Percentiles rank a stretch among this genome's conserved stretches.
phyloP scores from a whole-genome alignment of 1,284 basidiomycete species.

The Trichosporon inkin region DNA sequence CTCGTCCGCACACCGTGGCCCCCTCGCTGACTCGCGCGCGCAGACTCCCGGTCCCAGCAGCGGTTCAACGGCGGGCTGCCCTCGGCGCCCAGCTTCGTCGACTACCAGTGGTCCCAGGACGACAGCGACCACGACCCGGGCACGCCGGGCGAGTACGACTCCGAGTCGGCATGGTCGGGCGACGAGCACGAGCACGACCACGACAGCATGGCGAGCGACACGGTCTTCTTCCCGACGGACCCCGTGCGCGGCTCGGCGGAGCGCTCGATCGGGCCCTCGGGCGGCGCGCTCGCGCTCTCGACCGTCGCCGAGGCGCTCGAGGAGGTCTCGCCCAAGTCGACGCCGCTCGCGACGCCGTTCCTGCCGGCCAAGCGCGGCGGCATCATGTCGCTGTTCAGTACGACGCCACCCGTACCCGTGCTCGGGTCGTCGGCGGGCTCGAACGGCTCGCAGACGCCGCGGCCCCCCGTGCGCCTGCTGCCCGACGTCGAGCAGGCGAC shows the following conservation, averaged over 20 bases:
- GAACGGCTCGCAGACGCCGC: constrained; percentile 18
- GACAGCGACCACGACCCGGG: constrained; percentile 11
- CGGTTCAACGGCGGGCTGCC: constrained; percentile 38
- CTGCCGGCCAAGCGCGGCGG: constrained; percentile 18
- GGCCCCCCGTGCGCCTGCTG: constrained; percentile 4
- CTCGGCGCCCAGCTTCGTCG: constrained; percentile 47
- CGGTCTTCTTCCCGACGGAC: constrained; percentile 22
- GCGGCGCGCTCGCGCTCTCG: constrained; percentile 11
- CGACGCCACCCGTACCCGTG: constrained; percentile 13
- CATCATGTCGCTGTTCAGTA: constrained; percentile 20
- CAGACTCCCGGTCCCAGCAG: constrained; percentile 49
- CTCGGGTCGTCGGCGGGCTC: constrained; percentile 12
- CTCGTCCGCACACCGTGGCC: not conserved
- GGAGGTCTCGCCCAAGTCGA: not conserved
- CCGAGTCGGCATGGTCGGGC: constrained; percentile 21
- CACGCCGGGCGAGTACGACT: constrained; percentile 9
- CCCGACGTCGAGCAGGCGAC: constrained; percentile 14
- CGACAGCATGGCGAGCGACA: constrained; percentile 25
- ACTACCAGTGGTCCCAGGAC: constrained; percentile 22
- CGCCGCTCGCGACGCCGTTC: constrained; percentile 6
- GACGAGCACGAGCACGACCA: constrained; percentile 27
- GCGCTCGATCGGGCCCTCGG: not conserved
- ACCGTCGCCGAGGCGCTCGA: constrained; percentile 16
- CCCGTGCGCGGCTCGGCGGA: not conserved
- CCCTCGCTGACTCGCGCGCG: not conserved